These are phyloP conservation scores for Colletotrichum incanum DNA, from an alignment of 2,329 filamentous ascomycete genomes.

Conservation along the genomic window DNA sequence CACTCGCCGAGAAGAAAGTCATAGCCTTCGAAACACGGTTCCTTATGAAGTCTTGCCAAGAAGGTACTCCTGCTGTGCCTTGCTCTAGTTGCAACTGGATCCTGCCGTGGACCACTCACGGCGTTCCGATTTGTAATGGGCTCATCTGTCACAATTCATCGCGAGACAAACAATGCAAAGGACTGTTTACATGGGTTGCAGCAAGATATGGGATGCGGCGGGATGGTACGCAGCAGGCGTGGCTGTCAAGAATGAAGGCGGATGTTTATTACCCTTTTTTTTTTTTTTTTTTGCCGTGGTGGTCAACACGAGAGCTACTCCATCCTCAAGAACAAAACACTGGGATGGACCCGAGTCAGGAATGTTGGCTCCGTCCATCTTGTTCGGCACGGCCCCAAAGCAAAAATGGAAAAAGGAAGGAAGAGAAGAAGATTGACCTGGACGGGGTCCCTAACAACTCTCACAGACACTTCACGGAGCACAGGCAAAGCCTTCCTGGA, in stretches of 20 bases:
- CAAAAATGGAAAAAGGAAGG: neutral
- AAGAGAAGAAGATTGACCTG: neutral
- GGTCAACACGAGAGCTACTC: neutral
- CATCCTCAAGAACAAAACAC: neutral
- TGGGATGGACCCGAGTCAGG: conserved; percentile 16
- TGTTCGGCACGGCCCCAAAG: conserved; percentile 1
- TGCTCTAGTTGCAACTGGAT: conserved; percentile 7
- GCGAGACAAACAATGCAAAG: neutral
- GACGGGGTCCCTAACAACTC: neutral
- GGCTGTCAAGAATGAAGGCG: neutral
- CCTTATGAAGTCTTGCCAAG: neutral
- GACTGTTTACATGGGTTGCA: neutral
- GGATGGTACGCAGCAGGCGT: neutral
- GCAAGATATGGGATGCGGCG: conserved; percentile 1
- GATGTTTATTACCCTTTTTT: neutral
- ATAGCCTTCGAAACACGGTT: neutral
- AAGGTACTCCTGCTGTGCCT: conserved; percentile 23
- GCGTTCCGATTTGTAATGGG: conserved; percentile 30
- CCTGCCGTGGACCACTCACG: conserved; percentile 7
- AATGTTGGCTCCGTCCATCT: conserved; percentile 12
- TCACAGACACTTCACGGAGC: neutral
- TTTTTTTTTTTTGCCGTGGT: too few species aligned
- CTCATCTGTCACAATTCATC: neutral
- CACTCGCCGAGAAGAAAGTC: neutral
- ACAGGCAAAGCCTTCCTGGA: neutral